phyloP scores from a whole-genome alignment of 2,329 filamentous ascomycete genomes.

The Xylariaceae sp. region DNA sequence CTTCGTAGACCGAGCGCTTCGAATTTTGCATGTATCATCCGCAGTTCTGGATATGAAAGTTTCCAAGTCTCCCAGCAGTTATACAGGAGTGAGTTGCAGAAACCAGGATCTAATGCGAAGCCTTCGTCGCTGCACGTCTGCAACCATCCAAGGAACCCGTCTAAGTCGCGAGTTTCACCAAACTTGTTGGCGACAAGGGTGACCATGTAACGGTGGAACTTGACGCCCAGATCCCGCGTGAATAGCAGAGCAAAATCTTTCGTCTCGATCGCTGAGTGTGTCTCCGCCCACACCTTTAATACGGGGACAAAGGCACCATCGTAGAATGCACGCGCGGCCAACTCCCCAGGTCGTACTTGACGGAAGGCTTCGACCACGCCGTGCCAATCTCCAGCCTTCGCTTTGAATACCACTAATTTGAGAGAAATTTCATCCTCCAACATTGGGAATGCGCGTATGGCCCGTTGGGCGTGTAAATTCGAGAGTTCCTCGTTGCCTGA shows the following conservation, averaged over 20 bases:
- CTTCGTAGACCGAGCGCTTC: slow-evolving; percentile 30
- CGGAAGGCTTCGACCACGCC: slow-evolving; percentile 34
- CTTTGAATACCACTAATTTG: slow-evolving; percentile 34
- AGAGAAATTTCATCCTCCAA: slow-evolving; percentile 33
- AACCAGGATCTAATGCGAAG: slow-evolving; percentile 34
- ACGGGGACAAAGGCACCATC: slow-evolving; percentile 35
- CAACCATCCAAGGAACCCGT: slow-evolving; percentile 39
- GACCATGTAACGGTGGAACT: slow-evolving; percentile 35
- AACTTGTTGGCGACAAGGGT: slow-evolving; percentile 42
- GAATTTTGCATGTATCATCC: slow-evolving; percentile 34
- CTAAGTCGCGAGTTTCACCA: slow-evolving; percentile 35
- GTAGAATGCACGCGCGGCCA: slow-evolving; percentile 20
- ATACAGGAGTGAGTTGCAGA: slow-evolving; percentile 38
- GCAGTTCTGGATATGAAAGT: slow-evolving; percentile 34
- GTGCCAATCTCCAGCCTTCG: slow-evolving; percentile 39
- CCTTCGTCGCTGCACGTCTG: slow-evolving; percentile 34
- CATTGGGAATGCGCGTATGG: slow-evolving; percentile 25
- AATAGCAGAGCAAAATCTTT: slow-evolving; percentile 38
- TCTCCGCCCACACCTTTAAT: slow-evolving; percentile 36
- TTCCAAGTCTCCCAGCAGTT: slow-evolving; percentile 37
- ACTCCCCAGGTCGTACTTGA: slow-evolving; percentile 19
- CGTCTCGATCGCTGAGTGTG: slow-evolving; percentile 37
- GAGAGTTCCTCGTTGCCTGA: slow-evolving; percentile 32
- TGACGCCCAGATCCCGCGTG: slow-evolving; percentile 33
- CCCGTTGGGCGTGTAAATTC: slow-evolving; percentile 28